phyloP scores from a whole-genome alignment of 129 eudicot species.

The Flaveria robusta region DNA sequence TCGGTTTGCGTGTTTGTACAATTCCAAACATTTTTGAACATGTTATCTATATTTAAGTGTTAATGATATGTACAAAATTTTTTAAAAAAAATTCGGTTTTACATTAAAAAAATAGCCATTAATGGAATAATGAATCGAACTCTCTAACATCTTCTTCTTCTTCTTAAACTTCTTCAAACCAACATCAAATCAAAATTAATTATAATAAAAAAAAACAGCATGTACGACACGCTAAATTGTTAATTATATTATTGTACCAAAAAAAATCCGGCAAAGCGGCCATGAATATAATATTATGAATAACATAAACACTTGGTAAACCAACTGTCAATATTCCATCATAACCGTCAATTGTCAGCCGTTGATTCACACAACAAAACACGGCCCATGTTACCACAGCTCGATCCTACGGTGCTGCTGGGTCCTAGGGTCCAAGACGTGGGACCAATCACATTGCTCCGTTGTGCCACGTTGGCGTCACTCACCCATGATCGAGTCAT shows the following conservation, averaged over 20 bases:
- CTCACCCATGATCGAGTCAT: slow-evolving; percentile 6
- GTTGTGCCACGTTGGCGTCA: slow-evolving; percentile 52
- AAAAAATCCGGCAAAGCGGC: slow-evolving; percentile 2
- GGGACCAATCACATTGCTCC: slow-evolving; percentile 56
- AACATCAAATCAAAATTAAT: not conserved
- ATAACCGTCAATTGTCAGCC: not conserved
- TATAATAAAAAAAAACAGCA: not conserved
- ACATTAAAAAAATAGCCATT: not conserved
- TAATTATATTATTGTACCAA: not conserved
- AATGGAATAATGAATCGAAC: no score
- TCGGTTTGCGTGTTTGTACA: no score
- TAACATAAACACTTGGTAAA: not conserved
- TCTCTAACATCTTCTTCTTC: no score
- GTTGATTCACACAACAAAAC: not conserved
- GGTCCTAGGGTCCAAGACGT: slow-evolving; percentile 10
- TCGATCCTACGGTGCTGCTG: slow-evolving; percentile 35
- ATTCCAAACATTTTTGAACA: no score
- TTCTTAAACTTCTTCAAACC: no score
- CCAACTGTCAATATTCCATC: slow-evolving; percentile 6
- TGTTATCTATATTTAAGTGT: no score
- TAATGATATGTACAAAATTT: no score
- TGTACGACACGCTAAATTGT: not conserved
- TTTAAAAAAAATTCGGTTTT: no score
- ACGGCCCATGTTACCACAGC: slow-evolving; percentile 44
- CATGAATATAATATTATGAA: not conserved